Base-by-base conservation (phyloP, 495 filamentous ascomycete genomes). In the Hyaloscypha hepaticicola region DNA sequence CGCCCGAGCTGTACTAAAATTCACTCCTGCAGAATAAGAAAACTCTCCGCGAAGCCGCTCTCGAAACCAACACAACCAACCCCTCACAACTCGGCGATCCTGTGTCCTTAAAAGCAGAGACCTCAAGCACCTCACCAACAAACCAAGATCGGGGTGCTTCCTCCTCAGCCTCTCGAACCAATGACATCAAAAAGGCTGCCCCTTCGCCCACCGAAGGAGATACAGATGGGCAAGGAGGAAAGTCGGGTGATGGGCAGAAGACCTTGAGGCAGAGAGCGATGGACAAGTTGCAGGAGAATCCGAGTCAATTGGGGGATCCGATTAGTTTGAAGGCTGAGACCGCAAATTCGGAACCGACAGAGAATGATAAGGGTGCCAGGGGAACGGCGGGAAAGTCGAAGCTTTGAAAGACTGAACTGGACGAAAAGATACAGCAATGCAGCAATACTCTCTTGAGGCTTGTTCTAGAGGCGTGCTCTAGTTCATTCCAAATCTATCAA, bases 261-360 rank as follows among this genome's bases (percentile, higher is more conserved):
- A 73, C 55, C 1, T 38, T 75, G 33, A 66, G 72, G 34, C 70
- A 72, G 65, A 73, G 70, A 45, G 73, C 74, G 19, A 73, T 69
- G 48, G 74, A 76, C 52, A 78, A 78, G 28, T 67, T 75, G 8
- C 45, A 74, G 9, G 74, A 75, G 55, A 79, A 79, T 61, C 77
- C 77, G 24, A 76, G 72, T 59, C 72, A 73, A 61, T 67, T 79
- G 7, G 77, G 76, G 55, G 78, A 79, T 61, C 77, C 77, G 9
- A 72, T 76, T 63, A 75, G 73, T 34, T 67, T 79, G 22, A 78
- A 79, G 34, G 74, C 75, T 31, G 78, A 81, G 69, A 79, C 74
- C 27, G 56, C 63, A 21, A 56, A 65, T 28, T 38, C 27, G 8
- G 45, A 65, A 33, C 63, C 55, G 38, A 65, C 63, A 21, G 63